These are phyloP conservation scores for Sphaerulina musiva DNA, from an alignment of 2,329 filamentous ascomycete genomes.

Conservation along the genomic window DNA sequence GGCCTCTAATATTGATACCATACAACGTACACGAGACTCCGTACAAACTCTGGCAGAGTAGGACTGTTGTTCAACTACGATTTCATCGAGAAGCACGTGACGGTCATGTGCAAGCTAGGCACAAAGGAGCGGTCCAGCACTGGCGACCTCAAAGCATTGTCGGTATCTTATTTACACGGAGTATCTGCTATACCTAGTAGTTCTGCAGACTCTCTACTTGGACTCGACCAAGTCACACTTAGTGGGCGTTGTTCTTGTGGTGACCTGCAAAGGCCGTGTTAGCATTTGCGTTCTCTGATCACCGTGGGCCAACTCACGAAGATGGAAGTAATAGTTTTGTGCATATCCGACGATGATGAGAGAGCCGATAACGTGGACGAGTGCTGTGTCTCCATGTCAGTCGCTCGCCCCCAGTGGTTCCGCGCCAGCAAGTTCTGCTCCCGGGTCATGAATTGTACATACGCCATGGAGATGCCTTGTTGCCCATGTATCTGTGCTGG, in stretches of 20 bases:
- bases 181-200: constrained; percentile 3
- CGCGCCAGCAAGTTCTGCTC: background rate
- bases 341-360: constrained; percentile 81
- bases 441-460: constrained; percentile 42
- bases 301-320: constrained; percentile 62
- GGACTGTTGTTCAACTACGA: background rate
- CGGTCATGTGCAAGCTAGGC: background rate
- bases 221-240: constrained; percentile 33
- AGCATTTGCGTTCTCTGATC: background rate
- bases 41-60: background rate
- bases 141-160: constrained; percentile 12
- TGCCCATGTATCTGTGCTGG: constrained; percentile 82
- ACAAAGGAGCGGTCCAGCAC: background rate
- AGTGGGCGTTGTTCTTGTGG: constrained; percentile 99
- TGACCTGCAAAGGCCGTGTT: constrained; percentile 58
- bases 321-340: constrained; percentile 99
- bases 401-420: background rate
- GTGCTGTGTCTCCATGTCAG: constrained; percentile 51
- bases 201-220: constrained; percentile 8
- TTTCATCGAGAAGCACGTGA: background rate
- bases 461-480: constrained; percentile 86
- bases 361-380: constrained; percentile 76
- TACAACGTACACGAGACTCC: background rate
- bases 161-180: constrained; percentile 21
- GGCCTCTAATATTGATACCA: background rate